phyloP scores from a whole-genome alignment of 352 stramenopile genomes.

The Pythium pyrilobum region DNA sequence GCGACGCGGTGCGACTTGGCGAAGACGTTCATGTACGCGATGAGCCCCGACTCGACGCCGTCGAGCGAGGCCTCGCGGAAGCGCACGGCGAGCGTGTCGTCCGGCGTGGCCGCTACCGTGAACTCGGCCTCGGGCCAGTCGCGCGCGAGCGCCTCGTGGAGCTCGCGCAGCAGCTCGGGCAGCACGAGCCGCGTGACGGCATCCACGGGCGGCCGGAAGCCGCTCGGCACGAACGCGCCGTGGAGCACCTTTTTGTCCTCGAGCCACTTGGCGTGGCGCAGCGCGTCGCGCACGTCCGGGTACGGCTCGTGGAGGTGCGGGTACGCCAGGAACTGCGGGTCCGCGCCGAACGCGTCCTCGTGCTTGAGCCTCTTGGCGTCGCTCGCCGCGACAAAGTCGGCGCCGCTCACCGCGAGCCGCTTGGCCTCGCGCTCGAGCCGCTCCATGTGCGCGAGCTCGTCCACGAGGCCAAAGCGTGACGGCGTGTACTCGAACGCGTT shows the following conservation, averaged over 20 bases:
- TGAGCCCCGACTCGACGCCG: conserved; percentile 45
- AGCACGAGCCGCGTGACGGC: conserved; percentile 58
- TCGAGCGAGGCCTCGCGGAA: conserved; percentile 43
- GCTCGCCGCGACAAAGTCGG: conserved; percentile 56
- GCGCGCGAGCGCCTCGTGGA: conserved; percentile 45
- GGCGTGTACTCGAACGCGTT: conserved; percentile 75
- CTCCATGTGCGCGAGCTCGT: conserved; percentile 64
- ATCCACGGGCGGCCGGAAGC: conserved; percentile 44
- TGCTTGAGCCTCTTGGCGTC: conserved; percentile 55
- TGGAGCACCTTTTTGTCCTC: conserved; percentile 74
- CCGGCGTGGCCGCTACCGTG: conserved; percentile 42
- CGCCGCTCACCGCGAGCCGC: conserved; percentile 59
- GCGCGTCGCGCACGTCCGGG: conserved; percentile 44
- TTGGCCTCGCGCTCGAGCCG: conserved; percentile 61
- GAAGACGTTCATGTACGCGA: conserved; percentile 84
- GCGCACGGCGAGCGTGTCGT: conserved; percentile 61
- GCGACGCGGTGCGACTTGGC: conserved; percentile 55
- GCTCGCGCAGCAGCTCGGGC: conserved; percentile 67
- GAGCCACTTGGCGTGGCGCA: conserved; percentile 51
- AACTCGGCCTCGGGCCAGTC: conserved; percentile 66
- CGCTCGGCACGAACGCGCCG: conserved; percentile 59
- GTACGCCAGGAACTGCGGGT: conserved; percentile 28
- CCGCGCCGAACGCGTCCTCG: conserved; percentile 60
- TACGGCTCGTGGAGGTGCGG: conserved; percentile 70
- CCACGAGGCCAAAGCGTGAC: conserved; percentile 56